A percentile compares a stretch with the other conserved stretches of the same genome.
Evolutionary conservation across 1,284 basidiomycete species (phyloP).

Genomic region (Ceraceosorus bombacis): DNA sequence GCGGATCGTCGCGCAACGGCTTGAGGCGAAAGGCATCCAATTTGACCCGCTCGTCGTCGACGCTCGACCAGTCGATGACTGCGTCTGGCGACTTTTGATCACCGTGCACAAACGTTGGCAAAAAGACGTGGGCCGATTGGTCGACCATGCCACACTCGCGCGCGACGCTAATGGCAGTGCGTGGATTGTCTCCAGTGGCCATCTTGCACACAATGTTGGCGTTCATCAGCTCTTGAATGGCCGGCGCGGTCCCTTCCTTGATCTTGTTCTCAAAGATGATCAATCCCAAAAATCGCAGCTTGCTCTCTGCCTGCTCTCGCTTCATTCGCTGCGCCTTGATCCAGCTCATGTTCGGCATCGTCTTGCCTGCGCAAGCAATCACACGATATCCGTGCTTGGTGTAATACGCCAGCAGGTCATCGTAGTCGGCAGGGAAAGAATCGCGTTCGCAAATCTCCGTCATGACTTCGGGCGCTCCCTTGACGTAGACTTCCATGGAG

Average conservation of each 20-base stretch:
- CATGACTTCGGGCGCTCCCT: constrained; percentile 98
- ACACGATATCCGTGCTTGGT: constrained; percentile 95
- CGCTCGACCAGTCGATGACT: constrained; percentile 79
- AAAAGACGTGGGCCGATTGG: constrained; percentile 83
- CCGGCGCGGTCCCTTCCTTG: constrained; percentile 84
- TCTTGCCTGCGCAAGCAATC: constrained; percentile 96
- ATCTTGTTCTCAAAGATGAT: constrained; percentile 99
- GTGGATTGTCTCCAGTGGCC: constrained; percentile 96
- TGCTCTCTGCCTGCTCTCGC: constrained; percentile 87
- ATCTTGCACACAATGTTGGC: constrained; percentile 92
- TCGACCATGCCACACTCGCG: constrained; percentile 86
- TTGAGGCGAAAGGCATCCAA: constrained; percentile 78
- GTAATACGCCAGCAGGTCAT: constrained; percentile 92
- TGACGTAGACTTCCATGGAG: constrained; percentile 96
- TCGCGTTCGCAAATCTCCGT: constrained; percentile 63
- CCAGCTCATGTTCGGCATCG: constrained; percentile 87
- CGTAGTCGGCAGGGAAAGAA: constrained; percentile 76
- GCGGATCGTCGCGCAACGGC: constrained; percentile 37
- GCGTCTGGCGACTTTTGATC: constrained; percentile 57
- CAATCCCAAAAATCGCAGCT: constrained; percentile 82
- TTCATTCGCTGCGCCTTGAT: constrained; percentile 94
- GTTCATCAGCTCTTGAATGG: constrained; percentile 76
- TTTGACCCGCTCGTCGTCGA: constrained; percentile 78
- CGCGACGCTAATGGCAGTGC: constrained; percentile 94
- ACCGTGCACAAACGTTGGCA: constrained; percentile 73